Evolutionary conservation across 2,329 filamentous ascomycete species (phyloP), one percentile per base, ranked within the genome.

Genomic region (Leptoxyphium fumago): DNA sequence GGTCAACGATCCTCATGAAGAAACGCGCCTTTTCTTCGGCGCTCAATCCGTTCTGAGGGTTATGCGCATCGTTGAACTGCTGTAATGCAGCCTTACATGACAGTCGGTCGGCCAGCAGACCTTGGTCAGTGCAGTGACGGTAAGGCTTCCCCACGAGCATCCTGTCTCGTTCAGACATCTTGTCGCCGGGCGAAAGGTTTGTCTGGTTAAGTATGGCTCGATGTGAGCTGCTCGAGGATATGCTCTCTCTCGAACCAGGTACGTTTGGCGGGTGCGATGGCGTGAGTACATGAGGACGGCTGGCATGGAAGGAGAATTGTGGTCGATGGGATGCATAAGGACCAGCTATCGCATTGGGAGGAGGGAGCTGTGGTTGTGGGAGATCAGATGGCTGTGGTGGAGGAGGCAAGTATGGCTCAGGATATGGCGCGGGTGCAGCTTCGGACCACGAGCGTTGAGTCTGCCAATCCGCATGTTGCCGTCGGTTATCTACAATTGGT

Each of bases 81-180:
- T 82, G 88, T 54, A 89, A 79, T 4, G 85, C 85, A 10, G 77
- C 74, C 49, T 78, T 82, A 65, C 89, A 96, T 44, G 81, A 75
- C 58, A 91, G 80, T n/a, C 89, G 81, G 55, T 95, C 88, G 15
- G 84, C 72, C 11, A 84, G 74, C 5, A 98, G 73, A 55, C 86
- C 80, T 47, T 78, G 75, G 39, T 63, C 60, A 58, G 85, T 79
- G 50, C 82, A 88, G 6, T 84, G 84, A 48, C 79, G 80, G 63
- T 86, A 96, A n/a, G 77, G 73, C 36, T 83, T 74, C 10, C 84
- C 84, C 29, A 72, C 72, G 13, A 94, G 68, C 89, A 96, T 96
- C 60, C 91, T 86, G 47, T 93, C 83, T 63, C 91, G 91, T 59
- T 94, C 85, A 1, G 79, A 43, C 46, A 47, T 39, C 45, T 44